Evolutionary conservation across 2,329 filamentous ascomycete genomes (phyloP).

Genomic region (Colletotrichum echinochloae): DNA sequence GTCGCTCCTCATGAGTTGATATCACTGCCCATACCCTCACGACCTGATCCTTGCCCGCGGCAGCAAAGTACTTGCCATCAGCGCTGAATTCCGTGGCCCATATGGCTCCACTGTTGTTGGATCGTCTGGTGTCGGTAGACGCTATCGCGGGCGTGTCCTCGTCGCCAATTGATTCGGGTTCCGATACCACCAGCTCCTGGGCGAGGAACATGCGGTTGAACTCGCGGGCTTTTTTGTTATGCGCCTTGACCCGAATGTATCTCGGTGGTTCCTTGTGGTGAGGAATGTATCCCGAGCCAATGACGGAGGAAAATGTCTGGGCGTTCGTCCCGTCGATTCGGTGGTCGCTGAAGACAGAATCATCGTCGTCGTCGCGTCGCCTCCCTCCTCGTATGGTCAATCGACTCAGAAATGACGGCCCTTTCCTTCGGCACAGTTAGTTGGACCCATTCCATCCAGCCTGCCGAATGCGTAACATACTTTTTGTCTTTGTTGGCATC

Average conservation of each 20-base stretch:
- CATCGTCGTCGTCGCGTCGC: slow-evolving; percentile 78
- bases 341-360: slow-evolving; percentile 75
- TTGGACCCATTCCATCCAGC: not conserved
- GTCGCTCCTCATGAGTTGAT: slow-evolving; percentile 82
- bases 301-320: slow-evolving; percentile 81
- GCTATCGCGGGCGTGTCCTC: slow-evolving; percentile 54
- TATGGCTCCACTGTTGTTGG: slow-evolving; percentile 69
- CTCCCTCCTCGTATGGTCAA: slow-evolving; percentile 78
- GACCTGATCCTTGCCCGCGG: slow-evolving; percentile 88
- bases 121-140: slow-evolving; percentile 44
- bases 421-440: slow-evolving; percentile 70
- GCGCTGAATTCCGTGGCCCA: slow-evolving; percentile 95
- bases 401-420: slow-evolving; percentile 89
- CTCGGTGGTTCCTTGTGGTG: slow-evolving; percentile 88
- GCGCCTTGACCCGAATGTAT: slow-evolving; percentile 87
- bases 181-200: slow-evolving; percentile 75
- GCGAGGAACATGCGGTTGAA: slow-evolving; percentile 92
- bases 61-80: slow-evolving; percentile 90
- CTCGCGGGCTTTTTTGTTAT: slow-evolving; percentile 83
- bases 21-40: slow-evolving; percentile 92
- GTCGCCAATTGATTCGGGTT: slow-evolving; percentile 14
- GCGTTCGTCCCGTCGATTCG: slow-evolving; percentile 86
- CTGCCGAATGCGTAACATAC: slow-evolving; percentile 56
- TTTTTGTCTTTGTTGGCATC: slow-evolving; percentile 73
- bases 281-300: slow-evolving; percentile 81